These are phyloP conservation scores for Aspergillus olivimuriae DNA, from an alignment of 495 filamentous ascomycete species.

Conservation along the genomic window DNA sequence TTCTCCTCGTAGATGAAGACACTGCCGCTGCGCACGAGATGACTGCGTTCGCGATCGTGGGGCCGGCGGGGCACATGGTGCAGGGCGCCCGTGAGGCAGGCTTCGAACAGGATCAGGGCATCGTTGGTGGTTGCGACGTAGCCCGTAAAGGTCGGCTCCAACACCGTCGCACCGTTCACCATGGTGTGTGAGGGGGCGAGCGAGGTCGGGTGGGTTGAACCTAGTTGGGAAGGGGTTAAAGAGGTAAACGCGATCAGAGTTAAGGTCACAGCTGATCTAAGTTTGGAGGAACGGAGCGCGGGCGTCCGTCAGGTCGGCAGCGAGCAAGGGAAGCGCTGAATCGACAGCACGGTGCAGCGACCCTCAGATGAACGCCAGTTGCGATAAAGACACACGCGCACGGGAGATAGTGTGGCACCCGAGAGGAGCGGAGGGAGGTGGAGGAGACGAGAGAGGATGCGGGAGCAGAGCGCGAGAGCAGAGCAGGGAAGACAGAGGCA, in stretches of 20 bases:
- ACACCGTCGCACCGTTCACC: constrained; percentile 41
- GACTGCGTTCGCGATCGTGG: constrained; percentile 70
- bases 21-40: constrained; percentile 72
- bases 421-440: no score
- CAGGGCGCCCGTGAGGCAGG: constrained; percentile 60
- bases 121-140: constrained; percentile 67
- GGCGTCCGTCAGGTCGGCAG: background rate
- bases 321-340: background rate
- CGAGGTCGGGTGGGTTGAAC: no score
- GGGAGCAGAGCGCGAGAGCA: background rate
- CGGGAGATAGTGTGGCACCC: no score
- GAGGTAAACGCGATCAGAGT: constrained; percentile 18
- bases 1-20: constrained; percentile 89
- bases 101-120: constrained; percentile 70
- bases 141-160: constrained; percentile 57
- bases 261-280: constrained; percentile 14
- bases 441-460: background rate
- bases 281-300: constrained; percentile 6
- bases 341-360: background rate
- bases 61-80: constrained; percentile 74
- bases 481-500: constrained; percentile 14
- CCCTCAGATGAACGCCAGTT: background rate
- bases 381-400: background rate
- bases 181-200: constrained; percentile 29
- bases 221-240: constrained; percentile 13